phyloP scores from a whole-genome alignment of 2,329 filamentous ascomycete genomes.

The Colletotrichum spinosum region DNA sequence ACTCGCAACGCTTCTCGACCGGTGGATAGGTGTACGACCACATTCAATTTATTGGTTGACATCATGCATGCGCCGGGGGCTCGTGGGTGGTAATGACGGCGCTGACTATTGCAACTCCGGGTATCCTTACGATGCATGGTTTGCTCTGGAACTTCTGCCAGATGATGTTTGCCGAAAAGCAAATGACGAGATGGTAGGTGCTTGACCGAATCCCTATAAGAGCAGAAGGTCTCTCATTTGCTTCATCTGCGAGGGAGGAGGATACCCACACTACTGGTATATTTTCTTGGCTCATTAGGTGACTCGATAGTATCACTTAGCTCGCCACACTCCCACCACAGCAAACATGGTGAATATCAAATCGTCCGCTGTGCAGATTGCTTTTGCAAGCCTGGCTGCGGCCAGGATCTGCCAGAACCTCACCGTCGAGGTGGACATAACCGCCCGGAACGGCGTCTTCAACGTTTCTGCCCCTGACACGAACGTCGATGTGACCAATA shows the following conservation, averaged over 20 bases:
- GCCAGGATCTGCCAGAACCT: conserved; percentile 60
- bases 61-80: conserved; percentile 14
- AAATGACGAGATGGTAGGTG: no score
- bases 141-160: neutral
- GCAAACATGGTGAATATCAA: conserved; percentile 41
- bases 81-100: neutral
- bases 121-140: neutral
- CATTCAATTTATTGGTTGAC: neutral
- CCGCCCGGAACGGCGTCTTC: conserved; percentile 66
- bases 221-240: no score
- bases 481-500: conserved; percentile 69
- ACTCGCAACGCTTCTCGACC: no score
- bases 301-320: neutral
- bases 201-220: no score
- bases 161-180: neutral
- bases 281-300: neutral
- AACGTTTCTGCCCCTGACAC: conserved; percentile 57
- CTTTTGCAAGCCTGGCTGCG: conserved; percentile 43
- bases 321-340: neutral
- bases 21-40: no score
- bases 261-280: neutral
- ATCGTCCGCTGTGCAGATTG: conserved; percentile 38
- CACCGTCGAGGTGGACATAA: conserved; percentile 66
- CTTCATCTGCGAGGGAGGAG: no score
- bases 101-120: neutral